Base-by-base conservation (phyloP, 2,329 filamentous ascomycete genomes). In the Claviceps pusilla region DNA sequence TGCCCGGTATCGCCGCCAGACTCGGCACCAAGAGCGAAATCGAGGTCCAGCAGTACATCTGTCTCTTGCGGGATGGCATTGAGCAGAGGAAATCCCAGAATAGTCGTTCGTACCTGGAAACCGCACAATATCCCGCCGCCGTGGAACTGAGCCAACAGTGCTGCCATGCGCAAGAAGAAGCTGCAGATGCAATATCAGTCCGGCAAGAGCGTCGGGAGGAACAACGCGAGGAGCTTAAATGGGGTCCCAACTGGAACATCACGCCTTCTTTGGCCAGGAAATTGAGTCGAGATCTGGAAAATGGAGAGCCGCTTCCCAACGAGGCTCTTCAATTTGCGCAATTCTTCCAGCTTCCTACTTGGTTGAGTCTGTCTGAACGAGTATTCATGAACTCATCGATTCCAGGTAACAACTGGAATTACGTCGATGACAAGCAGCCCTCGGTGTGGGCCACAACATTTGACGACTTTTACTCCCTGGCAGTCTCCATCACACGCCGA, bases 341-440 rank as follows among this genome's bases (percentile, higher is more conserved):
- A 19, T 63, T 91, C 0, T 79, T 93, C 48, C 70, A 77, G 48
- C 63, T 83, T 2, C 66, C 69, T 3, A 73, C 69, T 10, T 88
- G 85, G 80, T 67, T 90, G 4, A 67, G 69, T 5, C 71, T 93
- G 4, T 83, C 86, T 0, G 73, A 78, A 48, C 72, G 73, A 1
- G 61, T 90, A 1, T 93, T 91, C 64, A 91, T 94, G 87, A 91
- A 90, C 57, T 75, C 76, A 12, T 65, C 72, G 2, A 71, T 77
- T 46, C 69, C 74, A 12, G 78, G 81, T 53, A 76, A 79, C 54
- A 89, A 87, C 63, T 94, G 87, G 87, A 72, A 71, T 39, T 73
- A 72, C 43, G 61, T 86, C 7, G 75, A 76, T 24, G 74, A 77
- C n/a, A 75, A 79, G 54, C 72, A 72, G 3, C 89, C 89, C 0